A percentile compares a stretch with the other conserved stretches of the same genome.
Evolutionary conservation across 768 basidiomycete genomes (phyloP).

Genomic region (Tulasnella sp.): DNA sequence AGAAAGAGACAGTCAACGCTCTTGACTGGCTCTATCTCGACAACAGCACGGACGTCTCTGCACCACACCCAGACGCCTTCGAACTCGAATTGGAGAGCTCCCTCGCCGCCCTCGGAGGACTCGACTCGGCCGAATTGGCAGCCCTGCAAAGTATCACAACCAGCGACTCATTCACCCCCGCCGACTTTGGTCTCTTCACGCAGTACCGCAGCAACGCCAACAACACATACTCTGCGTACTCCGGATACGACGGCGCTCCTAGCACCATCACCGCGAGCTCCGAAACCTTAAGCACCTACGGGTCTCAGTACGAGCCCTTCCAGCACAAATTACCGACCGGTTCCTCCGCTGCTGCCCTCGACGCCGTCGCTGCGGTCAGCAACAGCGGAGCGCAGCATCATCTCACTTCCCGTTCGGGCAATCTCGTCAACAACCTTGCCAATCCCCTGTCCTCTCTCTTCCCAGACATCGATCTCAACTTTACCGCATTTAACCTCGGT

Average conservation of each 20-base stretch:
- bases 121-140: constrained; percentile 51
- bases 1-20: constrained; percentile 10
- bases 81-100: constrained; percentile 71
- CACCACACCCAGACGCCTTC: constrained; percentile 74
- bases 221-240: constrained; percentile 39
- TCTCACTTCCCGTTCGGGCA: constrained; percentile 31
- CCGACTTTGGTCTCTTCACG: constrained; percentile 56
- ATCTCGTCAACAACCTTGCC: constrained; percentile 36
- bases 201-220: constrained; percentile 38
- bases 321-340: constrained; percentile 1
- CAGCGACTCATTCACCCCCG: constrained; percentile 57
- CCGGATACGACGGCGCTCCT: constrained; percentile 49
- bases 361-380: constrained; percentile 12
- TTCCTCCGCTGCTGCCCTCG: not conserved
- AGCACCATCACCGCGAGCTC: constrained; percentile 74
- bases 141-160: constrained; percentile 36
- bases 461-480: constrained; percentile 67
- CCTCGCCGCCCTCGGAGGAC: constrained; percentile 61
- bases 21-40: constrained; percentile 56
- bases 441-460: constrained; percentile 60
- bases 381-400: constrained; percentile 13
- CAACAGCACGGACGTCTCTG: constrained; percentile 57
- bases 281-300: constrained; percentile 34
- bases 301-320: constrained; percentile 17
- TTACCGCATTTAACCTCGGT: constrained; percentile 49